Conservation (phyloP, 345 rosid species). For the Eucalyptus cloeziana region DNA sequence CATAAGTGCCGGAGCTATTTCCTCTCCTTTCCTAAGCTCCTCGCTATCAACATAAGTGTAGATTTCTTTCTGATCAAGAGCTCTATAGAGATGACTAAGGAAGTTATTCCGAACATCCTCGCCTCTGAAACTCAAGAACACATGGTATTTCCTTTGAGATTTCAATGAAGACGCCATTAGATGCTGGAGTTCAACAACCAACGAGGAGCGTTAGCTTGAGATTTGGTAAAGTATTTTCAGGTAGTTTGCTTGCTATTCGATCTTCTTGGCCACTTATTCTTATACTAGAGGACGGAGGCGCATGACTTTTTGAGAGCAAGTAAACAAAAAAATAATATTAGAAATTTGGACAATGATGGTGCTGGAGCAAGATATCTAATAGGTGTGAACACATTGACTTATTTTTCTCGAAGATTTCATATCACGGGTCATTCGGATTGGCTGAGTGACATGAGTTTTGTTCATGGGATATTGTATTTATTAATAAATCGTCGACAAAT, state of each 20-base stretch:
- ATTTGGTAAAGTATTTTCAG: background rate
- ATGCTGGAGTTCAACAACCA: background rate
- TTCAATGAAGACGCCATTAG: background rate
- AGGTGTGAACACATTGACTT: background rate
- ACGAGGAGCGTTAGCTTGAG: background rate
- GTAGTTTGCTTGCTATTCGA: background rate
- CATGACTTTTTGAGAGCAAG: background rate
- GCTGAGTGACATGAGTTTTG: background rate
- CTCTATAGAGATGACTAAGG: background rate
- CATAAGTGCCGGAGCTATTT: background rate
- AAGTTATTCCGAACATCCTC: rapidly evolving
- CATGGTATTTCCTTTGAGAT: rapidly evolving
- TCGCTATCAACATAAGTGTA: background rate
- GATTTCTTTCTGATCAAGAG: background rate
- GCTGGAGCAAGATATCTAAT: background rate
- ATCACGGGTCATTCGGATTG: background rate
- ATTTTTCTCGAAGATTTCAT: background rate
- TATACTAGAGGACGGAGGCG: background rate
- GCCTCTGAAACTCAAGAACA: background rate
- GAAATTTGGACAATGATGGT: too few relatives aligned
- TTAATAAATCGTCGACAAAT: too few relatives aligned
- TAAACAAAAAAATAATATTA: background rate
- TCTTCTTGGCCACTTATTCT: background rate
- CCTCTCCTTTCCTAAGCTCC: background rate
- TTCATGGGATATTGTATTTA: too few relatives aligned